These are phyloP conservation scores for Penicillium sp. DNA, from an alignment of 2,329 filamentous ascomycete species.

Conservation along the genomic window DNA sequence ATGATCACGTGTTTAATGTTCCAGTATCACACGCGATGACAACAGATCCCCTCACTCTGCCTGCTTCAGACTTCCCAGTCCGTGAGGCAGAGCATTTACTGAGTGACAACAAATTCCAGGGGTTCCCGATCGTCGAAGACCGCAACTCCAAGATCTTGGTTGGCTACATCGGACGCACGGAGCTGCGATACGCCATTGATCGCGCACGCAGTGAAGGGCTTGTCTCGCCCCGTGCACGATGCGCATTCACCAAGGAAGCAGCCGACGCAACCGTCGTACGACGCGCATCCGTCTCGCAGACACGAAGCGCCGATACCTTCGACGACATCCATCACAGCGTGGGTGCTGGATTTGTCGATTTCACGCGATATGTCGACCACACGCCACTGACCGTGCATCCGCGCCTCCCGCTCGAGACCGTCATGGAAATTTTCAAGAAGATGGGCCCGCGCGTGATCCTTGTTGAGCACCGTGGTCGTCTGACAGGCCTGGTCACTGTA, in stretches of 20 bases:
- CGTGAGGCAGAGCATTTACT: slow-evolving; percentile 75
- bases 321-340: slow-evolving; percentile 59
- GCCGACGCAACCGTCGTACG: slow-evolving; percentile 35
- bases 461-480: slow-evolving; percentile 80
- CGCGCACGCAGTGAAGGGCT: slow-evolving; percentile 68
- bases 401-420: slow-evolving; percentile 85
- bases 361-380: slow-evolving; percentile 82
- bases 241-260: slow-evolving; percentile 65
- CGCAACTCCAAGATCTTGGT: slow-evolving; percentile 67
- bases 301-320: slow-evolving; percentile 52
- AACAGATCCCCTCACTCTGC: slow-evolving; percentile 68
- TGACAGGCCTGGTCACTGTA: slow-evolving; percentile 85
- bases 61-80: slow-evolving; percentile 70
- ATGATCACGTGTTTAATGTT: slow-evolving; percentile 94
- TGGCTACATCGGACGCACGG: slow-evolving; percentile 89
- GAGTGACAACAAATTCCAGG: slow-evolving; percentile 77
- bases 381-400: slow-evolving; percentile 91
- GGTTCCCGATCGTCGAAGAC: slow-evolving; percentile 87
- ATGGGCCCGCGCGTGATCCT: slow-evolving; percentile 92
- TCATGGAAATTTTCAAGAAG: slow-evolving; percentile 98
- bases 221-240: slow-evolving; percentile 67
- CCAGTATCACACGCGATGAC: slow-evolving; percentile 91
- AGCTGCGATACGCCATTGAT: slow-evolving; percentile 86
- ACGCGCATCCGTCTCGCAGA: slow-evolving; percentile 26
- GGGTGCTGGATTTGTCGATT: slow-evolving; percentile 65